Percentiles rank a stretch among this genome's conserved stretches.
These are phyloP conservation scores for Cytospora schulzeri DNA, from an alignment of 2,329 filamentous ascomycete genomes.

Conservation along the genomic window DNA sequence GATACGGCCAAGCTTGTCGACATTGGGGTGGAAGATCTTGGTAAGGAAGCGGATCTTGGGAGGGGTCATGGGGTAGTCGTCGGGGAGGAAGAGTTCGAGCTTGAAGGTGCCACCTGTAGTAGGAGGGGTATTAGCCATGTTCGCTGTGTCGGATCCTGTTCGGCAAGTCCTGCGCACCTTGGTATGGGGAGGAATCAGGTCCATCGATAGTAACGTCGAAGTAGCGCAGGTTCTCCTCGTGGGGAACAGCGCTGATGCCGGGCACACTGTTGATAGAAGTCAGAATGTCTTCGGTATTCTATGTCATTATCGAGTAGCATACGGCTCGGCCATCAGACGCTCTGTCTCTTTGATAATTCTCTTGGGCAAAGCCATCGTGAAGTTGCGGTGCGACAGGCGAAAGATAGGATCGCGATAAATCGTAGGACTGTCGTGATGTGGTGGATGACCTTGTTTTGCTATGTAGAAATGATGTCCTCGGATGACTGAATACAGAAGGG, in stretches of 20 bases:
- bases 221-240: conserved; percentile 96
- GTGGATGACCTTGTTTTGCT: not conserved
- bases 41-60: conserved; percentile 98
- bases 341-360: conserved; percentile 99
- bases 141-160: not conserved
- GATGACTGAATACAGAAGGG: not conserved
- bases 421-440: not conserved
- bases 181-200: conserved; percentile 88
- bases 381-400: not conserved
- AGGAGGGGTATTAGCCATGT: conserved; percentile 2
- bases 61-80: conserved; percentile 99
- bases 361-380: conserved; percentile 79
- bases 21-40: conserved; percentile 99
- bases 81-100: conserved; percentile 94
- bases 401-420: not conserved
- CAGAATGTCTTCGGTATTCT: conserved; percentile 13
- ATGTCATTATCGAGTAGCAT: conserved; percentile 41
- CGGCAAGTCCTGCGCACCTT: conserved; percentile 60
- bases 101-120: conserved; percentile 80
- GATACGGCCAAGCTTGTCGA: conserved; percentile 95
- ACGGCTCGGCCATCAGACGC: conserved; percentile 95
- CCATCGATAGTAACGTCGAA: conserved; percentile 98
- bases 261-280: conserved; percentile 69
- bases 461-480: not conserved
- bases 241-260: conserved; percentile 92